phyloP scores from a whole-genome alignment of 148 eudicot species.

The Chenopodium suecicum region DNA sequence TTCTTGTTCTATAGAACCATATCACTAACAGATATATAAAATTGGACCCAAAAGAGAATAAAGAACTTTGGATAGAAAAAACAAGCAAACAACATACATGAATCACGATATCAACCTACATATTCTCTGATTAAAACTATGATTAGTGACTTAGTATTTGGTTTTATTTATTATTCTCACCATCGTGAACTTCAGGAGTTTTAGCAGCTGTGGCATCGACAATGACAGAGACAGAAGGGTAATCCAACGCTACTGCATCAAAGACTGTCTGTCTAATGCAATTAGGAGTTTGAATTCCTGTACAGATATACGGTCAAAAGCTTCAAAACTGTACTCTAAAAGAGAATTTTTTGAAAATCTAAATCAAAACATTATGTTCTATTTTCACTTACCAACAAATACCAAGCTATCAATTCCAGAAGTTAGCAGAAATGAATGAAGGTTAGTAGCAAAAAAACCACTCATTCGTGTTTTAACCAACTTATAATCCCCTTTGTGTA shows the following conservation, averaged over 20 bases:
- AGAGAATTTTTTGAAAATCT: background rate
- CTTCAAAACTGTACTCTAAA: background rate
- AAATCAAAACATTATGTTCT: background rate
- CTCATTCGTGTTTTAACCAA: conserved; percentile 92
- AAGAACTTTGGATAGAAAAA: background rate
- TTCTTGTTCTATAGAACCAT: background rate
- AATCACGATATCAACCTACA: background rate
- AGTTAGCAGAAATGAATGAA: conserved; percentile 64
- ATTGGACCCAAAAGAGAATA: background rate
- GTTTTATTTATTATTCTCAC: conserved; percentile 31
- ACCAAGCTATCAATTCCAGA: conserved; percentile 69
- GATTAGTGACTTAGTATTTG: too few species aligned
- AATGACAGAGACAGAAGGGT: conserved; percentile 70
- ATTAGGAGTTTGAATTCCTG: conserved; percentile 99
- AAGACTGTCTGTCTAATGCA: conserved; percentile 94
- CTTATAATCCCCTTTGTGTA: conserved; percentile 74
- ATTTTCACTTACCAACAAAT: conserved; percentile 52
- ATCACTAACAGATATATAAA: background rate
- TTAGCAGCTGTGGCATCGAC: conserved; percentile 97
- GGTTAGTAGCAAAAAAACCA: conserved; percentile 85
- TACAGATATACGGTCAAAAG: background rate
- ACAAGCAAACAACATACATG: background rate
- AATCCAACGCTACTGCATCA: conserved; percentile 94
- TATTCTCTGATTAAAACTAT: background rate
- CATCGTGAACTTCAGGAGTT: conserved; percentile 74